These are phyloP conservation scores for Aureobasidium pullulans DNA, from an alignment of 2,329 filamentous ascomycete genomes.

Conservation along the genomic window DNA sequence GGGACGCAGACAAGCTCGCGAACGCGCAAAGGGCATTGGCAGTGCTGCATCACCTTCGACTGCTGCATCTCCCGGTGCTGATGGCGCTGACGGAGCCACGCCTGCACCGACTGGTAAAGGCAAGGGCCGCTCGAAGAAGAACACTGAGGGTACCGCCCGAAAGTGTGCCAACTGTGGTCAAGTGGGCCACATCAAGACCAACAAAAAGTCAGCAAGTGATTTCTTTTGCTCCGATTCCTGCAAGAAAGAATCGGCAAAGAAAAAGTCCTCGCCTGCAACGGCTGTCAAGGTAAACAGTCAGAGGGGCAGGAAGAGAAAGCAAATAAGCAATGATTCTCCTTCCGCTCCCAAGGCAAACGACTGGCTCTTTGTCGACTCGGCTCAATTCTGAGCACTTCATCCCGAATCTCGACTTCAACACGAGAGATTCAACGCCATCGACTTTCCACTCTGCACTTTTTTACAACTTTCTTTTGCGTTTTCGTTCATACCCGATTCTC, in stretches of 20 bases:
- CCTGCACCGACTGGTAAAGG: constrained; percentile 21
- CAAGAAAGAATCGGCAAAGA: constrained; percentile 9
- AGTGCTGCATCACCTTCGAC: constrained; percentile 39
- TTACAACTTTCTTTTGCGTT: constrained; percentile 16
- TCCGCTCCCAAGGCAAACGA: constrained; percentile 1
- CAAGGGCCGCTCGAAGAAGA: constrained; percentile 53
- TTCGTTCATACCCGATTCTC: background rate
- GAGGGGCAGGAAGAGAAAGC: constrained; percentile 12
- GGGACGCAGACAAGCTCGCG: constrained; percentile 79
- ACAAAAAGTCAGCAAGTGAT: constrained; percentile 66
- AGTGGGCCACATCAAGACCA: constrained; percentile 96
- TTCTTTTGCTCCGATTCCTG: constrained; percentile 7
- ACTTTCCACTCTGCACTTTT: constrained; percentile 13
- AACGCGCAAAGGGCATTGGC: constrained; percentile 65
- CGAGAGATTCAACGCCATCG: constrained; percentile 8
- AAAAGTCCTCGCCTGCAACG: background rate
- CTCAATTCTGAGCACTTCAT: background rate
- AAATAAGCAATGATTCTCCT: constrained; percentile 6
- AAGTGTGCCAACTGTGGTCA: constrained; percentile 98
- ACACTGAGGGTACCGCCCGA: constrained; percentile 59
- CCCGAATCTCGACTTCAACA: constrained; percentile 9
- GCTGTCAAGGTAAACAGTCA: constrained; percentile 1
- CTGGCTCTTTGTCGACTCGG: constrained; percentile 10
- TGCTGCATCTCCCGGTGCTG: constrained; percentile 37
- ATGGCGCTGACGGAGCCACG: constrained; percentile 18